A percentile compares a stretch with the other conserved stretches of the same genome.
Conservation (phyloP, 768 basidiomycete species). For the Naganishia vaughanmartiniae region DNA sequence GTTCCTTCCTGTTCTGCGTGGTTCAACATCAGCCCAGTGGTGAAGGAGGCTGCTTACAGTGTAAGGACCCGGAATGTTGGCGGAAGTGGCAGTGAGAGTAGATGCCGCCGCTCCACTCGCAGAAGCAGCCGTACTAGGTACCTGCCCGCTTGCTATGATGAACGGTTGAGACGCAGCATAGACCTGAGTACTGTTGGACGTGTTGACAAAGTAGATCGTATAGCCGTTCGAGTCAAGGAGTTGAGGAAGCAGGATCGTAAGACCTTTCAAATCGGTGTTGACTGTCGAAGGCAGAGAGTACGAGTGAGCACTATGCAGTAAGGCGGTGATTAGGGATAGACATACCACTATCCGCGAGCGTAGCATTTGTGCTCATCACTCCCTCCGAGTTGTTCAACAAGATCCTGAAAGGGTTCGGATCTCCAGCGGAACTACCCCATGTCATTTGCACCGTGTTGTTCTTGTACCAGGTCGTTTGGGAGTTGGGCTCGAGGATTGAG, state of each 20-base stretch:
- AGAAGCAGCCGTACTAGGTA: not conserved
- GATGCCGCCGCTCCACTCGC: not conserved
- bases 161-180: constrained; percentile 62
- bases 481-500: constrained; percentile 19
- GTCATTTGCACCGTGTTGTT: constrained; percentile 26
- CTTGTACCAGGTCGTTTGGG: constrained; percentile 28
- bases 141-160: constrained; percentile 54
- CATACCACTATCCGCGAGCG: constrained; percentile 24
- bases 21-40: not conserved
- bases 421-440: constrained; percentile 6
- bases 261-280: constrained; percentile 14
- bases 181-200: constrained; percentile 56
- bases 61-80: constrained; percentile 18
- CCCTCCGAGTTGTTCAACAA: constrained; percentile 16
- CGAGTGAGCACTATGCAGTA: not conserved
- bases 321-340: not conserved
- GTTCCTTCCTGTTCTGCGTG: not conserved
- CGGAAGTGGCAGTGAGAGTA: not conserved
- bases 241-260: constrained; percentile 25
- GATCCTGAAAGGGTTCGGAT: constrained; percentile 23
- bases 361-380: constrained; percentile 15
- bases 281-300: not conserved
- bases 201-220: constrained; percentile 53
- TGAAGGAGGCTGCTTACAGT: not conserved
- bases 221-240: constrained; percentile 37